Base-by-base conservation (phyloP, 257 asterid genomes). In the Plectranthus barbatus region DNA sequence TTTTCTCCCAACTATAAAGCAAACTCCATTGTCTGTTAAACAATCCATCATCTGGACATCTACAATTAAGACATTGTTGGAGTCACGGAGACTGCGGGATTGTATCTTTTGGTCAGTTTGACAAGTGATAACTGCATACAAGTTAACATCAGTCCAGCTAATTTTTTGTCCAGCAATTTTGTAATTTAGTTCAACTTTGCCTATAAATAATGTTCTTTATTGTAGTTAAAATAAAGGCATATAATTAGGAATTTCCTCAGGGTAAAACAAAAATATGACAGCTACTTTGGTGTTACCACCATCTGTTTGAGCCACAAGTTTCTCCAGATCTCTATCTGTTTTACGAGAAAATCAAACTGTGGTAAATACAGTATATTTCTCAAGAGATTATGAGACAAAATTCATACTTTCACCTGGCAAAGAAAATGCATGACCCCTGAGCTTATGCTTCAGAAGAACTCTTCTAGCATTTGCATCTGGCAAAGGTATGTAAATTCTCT, bases 401-500 rank as follows among this genome's bases (percentile, higher is more conserved):
- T n/a, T 37, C 49, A 53, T 47, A 67, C 53, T 64, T 86, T 72
- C 54, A 93, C 99, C 99, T 68, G 94, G 90, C 87, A 90, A 85
- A 39, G 94, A 84, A 80, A 85, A 87, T 60, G 88, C 81, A 42
- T 79, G 75, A 65, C 95, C 95, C 83, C 78, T 90, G 69, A 93
- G 99, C 83, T 83, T 85, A 79, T 93, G 93, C 78, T 78, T 84
- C 68, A 93, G 69, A 72, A 93, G 97, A 65, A 80, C 77, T 68
- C 83, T 80, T 73, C 99, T 85, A 58, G 94, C 95, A 52, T 74
- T 79, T 54, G 75, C 76, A 84, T 93, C 99, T 53, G 97, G 99
- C 77, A 93, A 74, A 68, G 99, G 99, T 53, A 93, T 90, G 79
- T 93, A 93, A 58, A 93, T 93, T 76, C 88, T 87, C 84, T 93